Base-by-base conservation (phyloP, 2,329 filamentous ascomycete genomes). In the Fusarium sp. region DNA sequence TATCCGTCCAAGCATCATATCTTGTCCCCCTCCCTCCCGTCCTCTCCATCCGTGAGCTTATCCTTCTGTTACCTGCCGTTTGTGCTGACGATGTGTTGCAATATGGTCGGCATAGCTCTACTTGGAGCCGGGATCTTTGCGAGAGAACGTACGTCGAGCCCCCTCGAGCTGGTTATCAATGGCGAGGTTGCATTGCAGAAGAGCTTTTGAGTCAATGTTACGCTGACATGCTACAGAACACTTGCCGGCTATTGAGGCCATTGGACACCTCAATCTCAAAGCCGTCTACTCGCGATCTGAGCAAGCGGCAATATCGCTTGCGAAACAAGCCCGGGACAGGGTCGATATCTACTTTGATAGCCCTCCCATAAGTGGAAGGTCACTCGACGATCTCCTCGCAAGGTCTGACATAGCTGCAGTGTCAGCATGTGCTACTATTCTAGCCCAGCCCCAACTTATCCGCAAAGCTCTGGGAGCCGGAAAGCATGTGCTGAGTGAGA, bases 91-190 rank as follows among this genome's bases (percentile, higher is more conserved):
- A 31, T 29, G 21, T 12, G 38, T 33, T 23, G 6, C 25, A 60
- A 25, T 27, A 60, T 60, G 45, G n/a, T 60, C 16, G 37, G 37
- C 7, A 60, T 52, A 21, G 57, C 57, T n/a, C 15, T 60, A 10
- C 57, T 60, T n/a, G 57, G 45, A 33, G 57, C 57, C 18, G 57
- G 57, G 7, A 60, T 60, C 10, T 60, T 60, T 23, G 57, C 57
- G 2, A 35, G 57, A 41, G 57, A 60, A 41, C 57, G 57, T 60
- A 60, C 10, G 45, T 52, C 8, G 11, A 41, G 42, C 23, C 12
- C 11, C 3, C 21, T 18, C 9, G 10, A 15, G 21, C 27, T 29
- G 46, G n/a, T 41, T n/a, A 48, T 29, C 27, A 48, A n/a, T 29
- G 45, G 21, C 27, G 7, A n/a, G 27, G 45, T 29, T n/a, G 25